Conservation (phyloP, 2,329 filamentous ascomycete species). For the Microdochium bolleyi region DNA sequence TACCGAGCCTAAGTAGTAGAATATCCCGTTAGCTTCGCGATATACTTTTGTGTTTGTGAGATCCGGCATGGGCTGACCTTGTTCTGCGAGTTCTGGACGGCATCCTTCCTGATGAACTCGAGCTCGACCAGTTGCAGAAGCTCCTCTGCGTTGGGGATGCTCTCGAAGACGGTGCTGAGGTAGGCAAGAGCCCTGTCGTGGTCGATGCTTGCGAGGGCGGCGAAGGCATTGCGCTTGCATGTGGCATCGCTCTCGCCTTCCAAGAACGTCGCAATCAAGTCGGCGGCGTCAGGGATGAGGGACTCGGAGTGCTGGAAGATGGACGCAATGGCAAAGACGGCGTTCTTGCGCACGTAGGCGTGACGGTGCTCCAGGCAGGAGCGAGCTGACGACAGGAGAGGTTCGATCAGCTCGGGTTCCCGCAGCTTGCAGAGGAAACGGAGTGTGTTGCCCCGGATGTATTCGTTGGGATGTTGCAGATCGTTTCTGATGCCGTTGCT, state of each 20-base stretch:
- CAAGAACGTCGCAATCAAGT: constrained; percentile 84
- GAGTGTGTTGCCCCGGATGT: constrained; percentile 94
- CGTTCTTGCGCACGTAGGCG: constrained; percentile 96
- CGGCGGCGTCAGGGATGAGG: constrained; percentile 90
- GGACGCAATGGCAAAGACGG: constrained; percentile 87
- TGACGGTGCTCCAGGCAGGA: constrained; percentile 93
- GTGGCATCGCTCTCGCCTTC: constrained; percentile 87
- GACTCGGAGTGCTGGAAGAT: constrained; percentile 87
- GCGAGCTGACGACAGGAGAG: constrained; percentile 84
- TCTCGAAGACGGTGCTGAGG: constrained; percentile 82
- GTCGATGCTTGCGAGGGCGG: constrained; percentile 81
- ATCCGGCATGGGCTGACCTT: constrained; percentile 49
- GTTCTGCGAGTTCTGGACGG: constrained; percentile 87
- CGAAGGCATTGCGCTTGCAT: constrained; percentile 97
- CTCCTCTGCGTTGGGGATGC: constrained; percentile 90
- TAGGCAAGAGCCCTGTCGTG: constrained; percentile 89
- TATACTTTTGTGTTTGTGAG: background rate
- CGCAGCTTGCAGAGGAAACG: constrained; percentile 95
- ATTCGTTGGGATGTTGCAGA: constrained; percentile 95
- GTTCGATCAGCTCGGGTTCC: constrained; percentile 93
- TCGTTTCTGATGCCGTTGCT: constrained; percentile 98
- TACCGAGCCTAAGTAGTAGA: constrained; percentile 61
- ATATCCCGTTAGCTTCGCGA: background rate
- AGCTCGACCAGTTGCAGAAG: constrained; percentile 87
- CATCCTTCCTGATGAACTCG: constrained; percentile 96